Conservation (phyloP, 2,329 filamentous ascomycete genomes). For the Atkinsonella texensis region DNA sequence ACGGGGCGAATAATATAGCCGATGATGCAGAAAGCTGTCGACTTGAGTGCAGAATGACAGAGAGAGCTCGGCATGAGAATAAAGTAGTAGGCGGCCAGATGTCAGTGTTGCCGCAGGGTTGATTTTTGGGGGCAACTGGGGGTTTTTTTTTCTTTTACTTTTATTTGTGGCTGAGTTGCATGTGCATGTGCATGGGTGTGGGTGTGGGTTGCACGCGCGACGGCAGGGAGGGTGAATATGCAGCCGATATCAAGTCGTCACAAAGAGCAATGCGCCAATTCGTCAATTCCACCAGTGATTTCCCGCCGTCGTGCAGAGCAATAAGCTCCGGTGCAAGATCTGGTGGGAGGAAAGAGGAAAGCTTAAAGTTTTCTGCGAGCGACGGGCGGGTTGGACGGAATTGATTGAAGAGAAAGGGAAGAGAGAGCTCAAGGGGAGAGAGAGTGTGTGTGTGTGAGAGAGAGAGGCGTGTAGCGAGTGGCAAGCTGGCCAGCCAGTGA, state of each 20-base stretch:
- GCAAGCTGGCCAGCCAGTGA: neutral
- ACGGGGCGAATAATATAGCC: neutral
- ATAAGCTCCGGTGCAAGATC: neutral
- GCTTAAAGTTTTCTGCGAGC: neutral
- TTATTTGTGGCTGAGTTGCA: neutral
- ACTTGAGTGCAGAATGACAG: neutral
- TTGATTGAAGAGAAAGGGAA: neutral
- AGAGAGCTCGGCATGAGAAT: neutral
- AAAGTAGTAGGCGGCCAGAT: neutral
- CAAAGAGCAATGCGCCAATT: neutral
- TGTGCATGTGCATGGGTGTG: neutral
- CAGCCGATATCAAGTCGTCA: neutral
- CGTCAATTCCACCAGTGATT: neutral
- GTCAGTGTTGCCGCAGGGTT: neutral
- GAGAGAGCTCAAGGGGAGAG: neutral
- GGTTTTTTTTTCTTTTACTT: too few species aligned
- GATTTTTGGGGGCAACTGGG: neutral
- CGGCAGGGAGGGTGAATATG: neutral
- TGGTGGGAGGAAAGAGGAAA: neutral
- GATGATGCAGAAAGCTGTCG: neutral
- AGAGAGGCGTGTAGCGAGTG: neutral
- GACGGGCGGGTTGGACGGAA: too few species aligned
- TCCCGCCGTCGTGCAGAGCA: neutral
- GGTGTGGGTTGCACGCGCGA: neutral
- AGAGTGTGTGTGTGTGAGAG: too few species aligned